Evolutionary conservation across 352 stramenopile genomes (phyloP).

Genomic region (Pythium plurisporium): DNA sequence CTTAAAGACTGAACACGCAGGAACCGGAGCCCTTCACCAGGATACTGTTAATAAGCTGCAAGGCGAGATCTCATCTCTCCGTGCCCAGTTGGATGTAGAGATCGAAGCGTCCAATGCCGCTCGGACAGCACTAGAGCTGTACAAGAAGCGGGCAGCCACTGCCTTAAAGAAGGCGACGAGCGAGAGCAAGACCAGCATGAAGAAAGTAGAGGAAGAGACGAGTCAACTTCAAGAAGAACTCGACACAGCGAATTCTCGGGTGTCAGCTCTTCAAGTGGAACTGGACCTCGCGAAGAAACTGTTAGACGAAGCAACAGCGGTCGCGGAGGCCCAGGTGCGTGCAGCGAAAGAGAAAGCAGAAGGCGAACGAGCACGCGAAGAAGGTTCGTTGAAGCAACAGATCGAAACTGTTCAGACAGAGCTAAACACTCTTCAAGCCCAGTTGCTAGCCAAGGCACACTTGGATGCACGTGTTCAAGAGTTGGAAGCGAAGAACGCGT

Average conservation of each 20-base stretch:
- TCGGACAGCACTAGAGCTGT: slow-evolving; percentile 57
- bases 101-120: slow-evolving; percentile 46
- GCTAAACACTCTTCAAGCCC: slow-evolving; percentile 24
- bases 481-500: slow-evolving; percentile 29
- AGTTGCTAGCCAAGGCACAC: slow-evolving; percentile 23
- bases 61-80: slow-evolving; percentile 10
- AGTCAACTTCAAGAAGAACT: slow-evolving; percentile 47
- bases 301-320: neutral
- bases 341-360: slow-evolving; percentile 24
- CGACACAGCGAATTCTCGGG: slow-evolving; percentile 31
- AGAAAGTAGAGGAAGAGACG: slow-evolving; percentile 39
- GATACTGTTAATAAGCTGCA: slow-evolving; percentile 9
- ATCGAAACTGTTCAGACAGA: slow-evolving; percentile 32
- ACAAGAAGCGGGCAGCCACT: slow-evolving; percentile 74
- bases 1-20: slow-evolving; percentile 7
- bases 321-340: slow-evolving; percentile 8
- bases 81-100: slow-evolving; percentile 39
- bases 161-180: slow-evolving; percentile 72
- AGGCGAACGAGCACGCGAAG: slow-evolving; percentile 24
- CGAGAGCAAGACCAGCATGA: slow-evolving; percentile 59
- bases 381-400: slow-evolving; percentile 26
- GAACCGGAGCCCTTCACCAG: neutral
- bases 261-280: slow-evolving; percentile 13
- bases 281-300: slow-evolving; percentile 7
- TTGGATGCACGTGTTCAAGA: slow-evolving; percentile 37